phyloP scores from a whole-genome alignment of 352 stramenopile species.

The Pythium monospermum region DNA sequence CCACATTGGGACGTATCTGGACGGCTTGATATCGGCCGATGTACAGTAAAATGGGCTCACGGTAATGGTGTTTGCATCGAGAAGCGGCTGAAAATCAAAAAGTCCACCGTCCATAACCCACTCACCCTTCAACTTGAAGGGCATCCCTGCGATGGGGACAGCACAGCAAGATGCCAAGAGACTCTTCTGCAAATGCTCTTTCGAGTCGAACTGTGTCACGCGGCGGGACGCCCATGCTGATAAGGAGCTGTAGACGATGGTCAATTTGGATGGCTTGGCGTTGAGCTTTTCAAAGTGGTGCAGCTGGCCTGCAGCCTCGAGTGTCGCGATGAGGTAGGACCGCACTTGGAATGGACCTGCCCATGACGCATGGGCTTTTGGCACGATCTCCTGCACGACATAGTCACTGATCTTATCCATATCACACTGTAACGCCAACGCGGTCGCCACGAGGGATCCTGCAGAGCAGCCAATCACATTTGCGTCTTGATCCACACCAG shows the following conservation, averaged over 20 bases:
- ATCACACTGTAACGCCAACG: constrained; percentile 62
- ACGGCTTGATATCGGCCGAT: constrained; percentile 85
- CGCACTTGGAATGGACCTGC: constrained; percentile 62
- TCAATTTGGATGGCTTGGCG: constrained; percentile 29
- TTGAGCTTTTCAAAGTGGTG: constrained; percentile 53
- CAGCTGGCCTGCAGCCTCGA: constrained; percentile 32
- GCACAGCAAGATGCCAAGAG: constrained; percentile 80
- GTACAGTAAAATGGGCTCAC: constrained; percentile 87
- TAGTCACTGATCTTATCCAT: constrained; percentile 68
- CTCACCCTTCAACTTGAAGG: constrained; percentile 76
- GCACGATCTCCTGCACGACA: constrained; percentile 46
- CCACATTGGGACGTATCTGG: constrained; percentile 87
- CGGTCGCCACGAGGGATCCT: constrained; percentile 66
- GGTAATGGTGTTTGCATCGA: constrained; percentile 65
- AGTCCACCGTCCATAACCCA: constrained; percentile 86
- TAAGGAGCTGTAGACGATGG: constrained; percentile 73
- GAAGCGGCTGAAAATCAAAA: constrained; percentile 78
- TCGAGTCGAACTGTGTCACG: constrained; percentile 57
- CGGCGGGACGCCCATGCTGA: constrained; percentile 61
- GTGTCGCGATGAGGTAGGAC: constrained; percentile 52
- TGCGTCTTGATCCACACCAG: constrained; percentile 49
- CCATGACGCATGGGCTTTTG: constrained; percentile 43
- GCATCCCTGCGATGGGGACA: constrained; percentile 70
- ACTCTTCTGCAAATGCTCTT: constrained; percentile 55
- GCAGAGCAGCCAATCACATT: constrained; percentile 78